A percentile compares a stretch with the other conserved stretches of the same genome.
phyloP scores from a whole-genome alignment of 768 basidiomycete genomes.

The Rhizopogon rudus region DNA sequence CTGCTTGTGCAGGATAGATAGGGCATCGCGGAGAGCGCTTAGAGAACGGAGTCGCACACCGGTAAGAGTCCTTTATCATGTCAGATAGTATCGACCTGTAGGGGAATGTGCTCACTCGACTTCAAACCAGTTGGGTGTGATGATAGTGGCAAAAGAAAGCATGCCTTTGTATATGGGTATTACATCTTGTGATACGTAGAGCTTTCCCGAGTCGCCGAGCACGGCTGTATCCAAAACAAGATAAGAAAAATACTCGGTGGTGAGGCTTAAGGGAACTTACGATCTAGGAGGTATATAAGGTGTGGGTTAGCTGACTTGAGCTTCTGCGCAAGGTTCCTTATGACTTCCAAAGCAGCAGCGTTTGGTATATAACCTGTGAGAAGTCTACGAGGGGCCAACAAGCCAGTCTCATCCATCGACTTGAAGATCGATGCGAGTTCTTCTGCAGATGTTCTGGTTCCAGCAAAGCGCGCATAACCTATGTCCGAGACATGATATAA shows the following conservation, averaged over 20 bases:
- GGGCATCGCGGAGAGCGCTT: constrained; percentile 58
- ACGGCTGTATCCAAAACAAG: constrained; percentile 55
- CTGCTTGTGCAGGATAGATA: constrained; percentile 69
- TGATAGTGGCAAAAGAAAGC: constrained; percentile 82
- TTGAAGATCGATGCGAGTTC: constrained; percentile 77
- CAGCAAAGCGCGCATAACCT: constrained; percentile 85
- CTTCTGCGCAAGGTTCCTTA: constrained; percentile 56
- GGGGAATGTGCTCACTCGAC: constrained; percentile 60
- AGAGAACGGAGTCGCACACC: constrained; percentile 63
- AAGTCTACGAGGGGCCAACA: constrained; percentile 66
- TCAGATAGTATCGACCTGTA: neutral
- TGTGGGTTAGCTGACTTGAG: constrained; percentile 53
- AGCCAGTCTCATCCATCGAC: constrained; percentile 67
- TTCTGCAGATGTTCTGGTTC: constrained; percentile 69
- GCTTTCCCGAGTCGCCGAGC: constrained; percentile 83
- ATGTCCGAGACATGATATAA: neutral
- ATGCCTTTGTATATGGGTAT: constrained; percentile 81
- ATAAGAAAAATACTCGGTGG: neutral
- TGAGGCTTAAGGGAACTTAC: constrained; percentile 42
- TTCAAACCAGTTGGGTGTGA: constrained; percentile 98
- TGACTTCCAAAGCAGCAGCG: constrained; percentile 67
- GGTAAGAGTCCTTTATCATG: constrained; percentile 62
- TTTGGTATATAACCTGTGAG: constrained; percentile 92
- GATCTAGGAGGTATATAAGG: constrained; percentile 86
- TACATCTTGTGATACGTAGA: constrained; percentile 87